phyloP scores from a whole-genome alignment of 371 early-diverging fungal genomes.

The Syncephalastrum sp. region DNA sequence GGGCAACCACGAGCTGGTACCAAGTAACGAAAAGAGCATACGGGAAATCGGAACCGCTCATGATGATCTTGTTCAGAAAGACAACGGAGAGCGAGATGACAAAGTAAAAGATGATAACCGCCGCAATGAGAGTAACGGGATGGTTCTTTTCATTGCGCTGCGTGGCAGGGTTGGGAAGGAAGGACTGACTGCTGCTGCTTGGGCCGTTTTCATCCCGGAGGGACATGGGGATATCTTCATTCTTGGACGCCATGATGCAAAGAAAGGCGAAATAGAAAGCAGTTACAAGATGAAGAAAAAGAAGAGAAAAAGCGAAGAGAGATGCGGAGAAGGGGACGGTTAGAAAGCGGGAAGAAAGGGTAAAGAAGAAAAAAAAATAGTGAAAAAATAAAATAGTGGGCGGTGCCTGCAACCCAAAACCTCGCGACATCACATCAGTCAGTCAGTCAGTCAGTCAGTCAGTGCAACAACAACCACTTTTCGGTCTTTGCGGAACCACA shows the following conservation, averaged over 20 bases:
- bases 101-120: slow-evolving; percentile 69
- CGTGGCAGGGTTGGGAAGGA: slow-evolving; percentile 57
- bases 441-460: too few relatives aligned
- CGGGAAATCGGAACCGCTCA: slow-evolving; percentile 66
- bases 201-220: slow-evolving; percentile 33
- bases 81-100: slow-evolving; percentile 72
- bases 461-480: too few relatives aligned
- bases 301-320: slow-evolving; percentile 1
- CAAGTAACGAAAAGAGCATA: slow-evolving; percentile 72
- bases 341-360: too few relatives aligned
- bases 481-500: too few relatives aligned
- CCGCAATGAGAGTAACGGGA: slow-evolving; percentile 48
- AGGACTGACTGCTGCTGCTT: slow-evolving; percentile 41
- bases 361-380: too few relatives aligned
- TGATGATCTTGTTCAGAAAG: slow-evolving; percentile 73
- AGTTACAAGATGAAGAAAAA: background rate
- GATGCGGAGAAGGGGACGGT: too few relatives aligned
- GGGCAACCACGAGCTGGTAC: slow-evolving; percentile 68
- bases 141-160: slow-evolving; percentile 43
- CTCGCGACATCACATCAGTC: too few relatives aligned
- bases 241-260: slow-evolving; percentile 18
- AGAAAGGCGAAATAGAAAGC: background rate
- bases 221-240: slow-evolving; percentile 38
- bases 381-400: too few relatives aligned
- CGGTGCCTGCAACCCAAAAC: too few relatives aligned